Percentiles rank a stretch among this genome's conserved stretches.
Evolutionary conservation across 1,284 basidiomycete species (phyloP).

Genomic region (Singerocomus rubriflavus): DNA sequence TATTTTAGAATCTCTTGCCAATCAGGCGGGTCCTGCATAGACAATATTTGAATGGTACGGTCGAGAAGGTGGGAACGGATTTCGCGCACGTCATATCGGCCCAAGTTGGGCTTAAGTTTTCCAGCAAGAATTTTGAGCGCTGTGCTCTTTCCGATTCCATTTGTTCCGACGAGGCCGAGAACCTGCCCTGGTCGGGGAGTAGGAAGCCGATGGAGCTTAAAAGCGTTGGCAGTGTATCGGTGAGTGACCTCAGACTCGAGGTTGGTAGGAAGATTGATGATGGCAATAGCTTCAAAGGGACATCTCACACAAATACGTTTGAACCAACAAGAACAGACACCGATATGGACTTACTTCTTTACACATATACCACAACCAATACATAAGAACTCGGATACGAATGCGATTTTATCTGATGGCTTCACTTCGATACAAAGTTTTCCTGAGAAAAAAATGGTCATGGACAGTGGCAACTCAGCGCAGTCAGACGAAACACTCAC

Average conservation of each 20-base stretch:
- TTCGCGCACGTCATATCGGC: constrained; percentile 77
- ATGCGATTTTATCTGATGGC: constrained; percentile 90
- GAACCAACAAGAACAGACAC: constrained; percentile 9
- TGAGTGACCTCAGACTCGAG: constrained; percentile 93
- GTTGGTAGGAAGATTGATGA: constrained; percentile 97
- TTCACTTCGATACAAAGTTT: constrained; percentile 98
- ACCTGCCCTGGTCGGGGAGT: constrained; percentile 95
- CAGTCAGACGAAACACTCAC: constrained; percentile 42
- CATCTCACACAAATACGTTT: constrained; percentile 53
- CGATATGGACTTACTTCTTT: constrained; percentile 72
- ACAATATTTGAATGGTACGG: constrained; percentile 3
- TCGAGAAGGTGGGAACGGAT: constrained; percentile 1
- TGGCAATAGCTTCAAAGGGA: constrained; percentile 95
- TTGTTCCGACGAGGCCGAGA: constrained; percentile 92
- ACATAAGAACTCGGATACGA: constrained; percentile 95
- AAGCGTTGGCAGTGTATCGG: constrained; percentile 95
- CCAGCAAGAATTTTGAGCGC: constrained; percentile 94
- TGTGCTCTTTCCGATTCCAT: constrained; percentile 98
- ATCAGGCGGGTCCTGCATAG: constrained; percentile 82
- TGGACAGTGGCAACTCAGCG: not conserved
- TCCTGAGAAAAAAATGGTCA: constrained; percentile 43
- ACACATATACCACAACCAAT: constrained; percentile 99
- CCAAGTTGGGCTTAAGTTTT: constrained; percentile 92
- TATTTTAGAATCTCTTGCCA: constrained; percentile 98
- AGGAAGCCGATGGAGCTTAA: constrained; percentile 95